Evolutionary conservation across 139 green algal genomes (phyloP).

Genomic region (Tetradesmus obliquus): DNA sequence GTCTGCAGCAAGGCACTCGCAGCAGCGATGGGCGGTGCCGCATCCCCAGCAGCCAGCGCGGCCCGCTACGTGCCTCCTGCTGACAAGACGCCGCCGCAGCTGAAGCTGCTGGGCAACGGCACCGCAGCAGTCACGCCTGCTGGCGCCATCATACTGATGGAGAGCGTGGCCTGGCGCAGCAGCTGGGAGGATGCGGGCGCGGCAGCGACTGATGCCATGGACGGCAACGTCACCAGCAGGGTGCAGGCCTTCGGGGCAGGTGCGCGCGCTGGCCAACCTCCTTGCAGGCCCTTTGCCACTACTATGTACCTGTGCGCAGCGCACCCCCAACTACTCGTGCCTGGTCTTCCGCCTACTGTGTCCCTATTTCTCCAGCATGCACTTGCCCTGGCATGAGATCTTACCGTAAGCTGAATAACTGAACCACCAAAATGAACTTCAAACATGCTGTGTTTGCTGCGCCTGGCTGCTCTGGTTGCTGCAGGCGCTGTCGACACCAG

Average conservation of each 20-base stretch:
- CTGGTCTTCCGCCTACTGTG: no score
- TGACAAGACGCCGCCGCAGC: conserved; percentile 38
- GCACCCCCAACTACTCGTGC: no score
- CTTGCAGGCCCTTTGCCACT: no score
- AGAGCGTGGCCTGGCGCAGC: conserved; percentile 29
- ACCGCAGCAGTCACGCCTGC: conserved; percentile 24
- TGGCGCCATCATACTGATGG: conserved; percentile 39
- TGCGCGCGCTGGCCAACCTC: neutral
- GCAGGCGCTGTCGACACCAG: conserved; percentile 48
- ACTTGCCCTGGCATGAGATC: no score
- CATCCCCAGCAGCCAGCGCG: neutral
- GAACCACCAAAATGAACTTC: no score
- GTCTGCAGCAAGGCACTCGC: neutral
- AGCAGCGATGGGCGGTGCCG: neutral
- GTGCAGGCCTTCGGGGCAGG: conserved; percentile 44
- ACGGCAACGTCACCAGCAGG: conserved; percentile 52
- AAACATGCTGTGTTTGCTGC: no score
- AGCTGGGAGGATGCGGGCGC: conserved; percentile 51
- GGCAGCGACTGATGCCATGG: conserved; percentile 41
- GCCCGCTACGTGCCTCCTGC: conserved; percentile 13
- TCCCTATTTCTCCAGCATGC: no score
- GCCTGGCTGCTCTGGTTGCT: neutral
- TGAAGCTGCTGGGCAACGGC: conserved; percentile 42
- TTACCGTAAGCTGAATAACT: no score
- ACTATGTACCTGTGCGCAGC: no score